Conservation (phyloP, 2,329 filamentous ascomycete species). For the Colletotrichum somersetense region DNA sequence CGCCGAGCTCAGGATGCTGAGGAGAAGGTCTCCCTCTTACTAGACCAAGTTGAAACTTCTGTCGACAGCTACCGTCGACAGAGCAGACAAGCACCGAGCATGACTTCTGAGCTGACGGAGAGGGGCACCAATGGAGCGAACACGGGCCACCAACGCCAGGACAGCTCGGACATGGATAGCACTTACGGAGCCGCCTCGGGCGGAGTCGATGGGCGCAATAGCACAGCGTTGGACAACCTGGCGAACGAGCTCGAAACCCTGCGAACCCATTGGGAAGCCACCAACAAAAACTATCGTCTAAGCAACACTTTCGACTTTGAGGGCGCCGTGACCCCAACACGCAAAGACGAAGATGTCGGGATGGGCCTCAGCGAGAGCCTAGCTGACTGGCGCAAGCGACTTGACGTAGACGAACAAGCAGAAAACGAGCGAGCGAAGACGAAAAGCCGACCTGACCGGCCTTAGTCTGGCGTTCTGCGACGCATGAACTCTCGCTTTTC, state of each 20-base stretch:
- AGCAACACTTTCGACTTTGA: slow-evolving; percentile 94
- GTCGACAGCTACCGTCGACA: slow-evolving; percentile 94
- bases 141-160: slow-evolving; percentile 62
- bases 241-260: slow-evolving; percentile 93
- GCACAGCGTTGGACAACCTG: slow-evolving; percentile 85
- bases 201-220: slow-evolving; percentile 64
- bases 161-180: slow-evolving; percentile 72
- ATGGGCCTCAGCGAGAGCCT: slow-evolving; percentile 77
- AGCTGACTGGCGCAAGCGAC: slow-evolving; percentile 82
- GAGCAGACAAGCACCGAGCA: slow-evolving; percentile 68
- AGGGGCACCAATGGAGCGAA: slow-evolving; percentile 51
- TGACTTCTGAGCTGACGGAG: slow-evolving; percentile 60
- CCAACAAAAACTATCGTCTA: slow-evolving; percentile 93
- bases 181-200: slow-evolving; percentile 68
- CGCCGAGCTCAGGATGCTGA: slow-evolving; percentile 90
- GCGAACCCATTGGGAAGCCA: slow-evolving; percentile 93
- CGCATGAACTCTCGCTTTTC: slow-evolving; percentile 43
- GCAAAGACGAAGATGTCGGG: slow-evolving; percentile 59
- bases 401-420: slow-evolving; percentile 67
- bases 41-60: slow-evolving; percentile 93
- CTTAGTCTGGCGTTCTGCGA: slow-evolving; percentile 43
- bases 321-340: slow-evolving; percentile 45
- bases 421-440: slow-evolving; percentile 39
- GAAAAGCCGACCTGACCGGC: slow-evolving; percentile 42
- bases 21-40: slow-evolving; percentile 89